Conservation (phyloP, 2,329 filamentous ascomycete species). For the Penicillium oxalicum region DNA sequence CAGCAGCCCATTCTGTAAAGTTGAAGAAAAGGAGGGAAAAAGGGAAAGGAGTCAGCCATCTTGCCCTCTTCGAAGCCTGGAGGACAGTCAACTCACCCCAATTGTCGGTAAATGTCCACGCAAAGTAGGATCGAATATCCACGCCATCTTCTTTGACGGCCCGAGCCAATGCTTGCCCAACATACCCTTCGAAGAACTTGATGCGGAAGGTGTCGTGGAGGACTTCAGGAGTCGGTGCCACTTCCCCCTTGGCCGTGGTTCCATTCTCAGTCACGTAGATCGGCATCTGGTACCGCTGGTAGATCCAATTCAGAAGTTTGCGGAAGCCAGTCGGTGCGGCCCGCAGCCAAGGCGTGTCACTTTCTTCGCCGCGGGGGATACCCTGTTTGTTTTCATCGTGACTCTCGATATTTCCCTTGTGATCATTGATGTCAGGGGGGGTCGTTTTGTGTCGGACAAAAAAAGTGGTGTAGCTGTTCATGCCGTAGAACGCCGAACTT, state of each 20-base stretch:
- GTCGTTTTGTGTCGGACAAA: slow-evolving; percentile 66
- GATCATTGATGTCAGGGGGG: slow-evolving; percentile 52
- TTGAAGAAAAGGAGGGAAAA: not conserved
- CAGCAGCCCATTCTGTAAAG: slow-evolving; percentile 67
- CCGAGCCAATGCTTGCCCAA: slow-evolving; percentile 60
- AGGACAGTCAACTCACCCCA: slow-evolving; percentile 40
- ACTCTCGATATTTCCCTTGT: slow-evolving; percentile 65
- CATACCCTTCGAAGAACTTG: slow-evolving; percentile 67
- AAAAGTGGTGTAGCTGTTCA: slow-evolving; percentile 83
- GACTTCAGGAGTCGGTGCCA: slow-evolving; percentile 61
- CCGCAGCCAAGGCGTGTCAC: slow-evolving; percentile 69
- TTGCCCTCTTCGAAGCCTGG: too few relatives aligned
- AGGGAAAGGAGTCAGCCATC: too few relatives aligned
- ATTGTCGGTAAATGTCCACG: slow-evolving; percentile 70
- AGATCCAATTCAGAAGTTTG: slow-evolving; percentile 65
- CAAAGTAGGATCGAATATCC: slow-evolving; percentile 69
- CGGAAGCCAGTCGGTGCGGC: slow-evolving; percentile 67
- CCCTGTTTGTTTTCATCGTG: slow-evolving; percentile 62
- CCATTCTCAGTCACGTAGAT: slow-evolving; percentile 83
- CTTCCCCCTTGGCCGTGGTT: slow-evolving; percentile 71
- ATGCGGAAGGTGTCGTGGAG: slow-evolving; percentile 71
- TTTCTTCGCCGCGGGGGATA: slow-evolving; percentile 68
- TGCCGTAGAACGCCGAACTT: slow-evolving; percentile 80
- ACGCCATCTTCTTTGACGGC: slow-evolving; percentile 58
- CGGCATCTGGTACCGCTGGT: slow-evolving; percentile 63